Evolutionary conservation across 768 basidiomycete genomes (phyloP), one percentile per base, ranked within the genome.

Genomic region (Mycena epipterygia): DNA sequence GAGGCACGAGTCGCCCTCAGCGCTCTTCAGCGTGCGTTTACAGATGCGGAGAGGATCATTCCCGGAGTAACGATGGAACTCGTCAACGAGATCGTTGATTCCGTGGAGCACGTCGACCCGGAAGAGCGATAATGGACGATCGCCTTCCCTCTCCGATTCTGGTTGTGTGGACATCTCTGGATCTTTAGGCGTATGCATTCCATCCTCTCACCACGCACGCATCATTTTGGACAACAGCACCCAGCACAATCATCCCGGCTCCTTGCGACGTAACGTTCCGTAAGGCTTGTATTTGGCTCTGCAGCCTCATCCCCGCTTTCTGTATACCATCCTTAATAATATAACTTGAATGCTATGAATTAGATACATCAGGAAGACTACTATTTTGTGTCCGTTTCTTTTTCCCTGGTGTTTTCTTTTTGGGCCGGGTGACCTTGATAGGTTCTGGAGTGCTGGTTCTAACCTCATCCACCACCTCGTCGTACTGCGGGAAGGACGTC

Each of bases 1-100:
- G 96, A 98, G 79, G 95, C 96, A 12, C 89, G 95, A 67, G 88
- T 94, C 32, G 93, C 94, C 23, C 87, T 99, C 59, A 93, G 92
- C 67, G 88, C 93, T 57, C 85, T 99, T 14, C 94, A 98, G 74
- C 88, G 94, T 33, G 97, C 98, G 3, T 97, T 98, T 77, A 94
- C 95, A 30, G 95, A 98, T 32, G 97, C 97, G 16, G 98, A 99
- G 83, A 88, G 94, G 68, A 92, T 95, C 64, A 98, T 99, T 74
- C 98, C 98, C 11, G 98, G 98, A 6, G 91, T 99, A 33, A 94
- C 96, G 27, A 84, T 94, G 82, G 97, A 97, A 69, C 86, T 98
- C 56, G 94, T 98, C 62, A 94, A 95, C 77, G 97, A 98, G 82
- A 95, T 96, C 72, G 94, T 96, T 27, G 95, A 96, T 79, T 95